Evolutionary conservation across 352 stramenopile species (phyloP).

Genomic region (Phytophthora brassicae): DNA sequence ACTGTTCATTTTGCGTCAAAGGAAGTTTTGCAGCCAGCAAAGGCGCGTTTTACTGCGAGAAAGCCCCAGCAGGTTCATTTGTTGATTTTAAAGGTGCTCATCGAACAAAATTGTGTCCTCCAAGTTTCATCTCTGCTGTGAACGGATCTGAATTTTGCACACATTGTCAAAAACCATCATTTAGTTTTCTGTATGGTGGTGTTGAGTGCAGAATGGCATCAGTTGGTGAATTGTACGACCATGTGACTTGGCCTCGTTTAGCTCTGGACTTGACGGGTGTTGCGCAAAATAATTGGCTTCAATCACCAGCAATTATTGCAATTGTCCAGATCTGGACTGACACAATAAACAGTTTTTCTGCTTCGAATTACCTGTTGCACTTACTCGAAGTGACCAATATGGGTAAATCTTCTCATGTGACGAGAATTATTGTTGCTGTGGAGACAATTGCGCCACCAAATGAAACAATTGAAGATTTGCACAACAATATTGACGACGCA

Average conservation of each 20-base stretch:
- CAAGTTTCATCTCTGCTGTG: conserved; percentile 19
- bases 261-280: conserved; percentile 27
- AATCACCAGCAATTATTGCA: neutral
- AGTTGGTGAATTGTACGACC: conserved; percentile 47
- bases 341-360: conserved; percentile 22
- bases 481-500: neutral
- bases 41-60: conserved; percentile 31
- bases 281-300: conserved; percentile 13
- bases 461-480: neutral
- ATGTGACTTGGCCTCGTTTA: conserved; percentile 37
- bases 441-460: conserved; percentile 13
- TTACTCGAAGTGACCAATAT: conserved; percentile 22
- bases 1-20: conserved; percentile 33
- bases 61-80: conserved; percentile 37
- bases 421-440: conserved; percentile 30
- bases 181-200: conserved; percentile 38
- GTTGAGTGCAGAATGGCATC: conserved; percentile 28
- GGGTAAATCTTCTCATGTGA: neutral
- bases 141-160: conserved; percentile 34
- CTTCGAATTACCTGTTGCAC: conserved; percentile 24
- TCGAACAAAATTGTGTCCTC: conserved; percentile 32
- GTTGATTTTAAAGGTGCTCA: conserved; percentile 34
- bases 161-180: conserved; percentile 29
- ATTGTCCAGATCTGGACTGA: conserved; percentile 28
- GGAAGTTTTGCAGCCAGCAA: conserved; percentile 37